Base-by-base conservation (phyloP, 148 eudicot genomes). In the Beta vulgaris region DNA sequence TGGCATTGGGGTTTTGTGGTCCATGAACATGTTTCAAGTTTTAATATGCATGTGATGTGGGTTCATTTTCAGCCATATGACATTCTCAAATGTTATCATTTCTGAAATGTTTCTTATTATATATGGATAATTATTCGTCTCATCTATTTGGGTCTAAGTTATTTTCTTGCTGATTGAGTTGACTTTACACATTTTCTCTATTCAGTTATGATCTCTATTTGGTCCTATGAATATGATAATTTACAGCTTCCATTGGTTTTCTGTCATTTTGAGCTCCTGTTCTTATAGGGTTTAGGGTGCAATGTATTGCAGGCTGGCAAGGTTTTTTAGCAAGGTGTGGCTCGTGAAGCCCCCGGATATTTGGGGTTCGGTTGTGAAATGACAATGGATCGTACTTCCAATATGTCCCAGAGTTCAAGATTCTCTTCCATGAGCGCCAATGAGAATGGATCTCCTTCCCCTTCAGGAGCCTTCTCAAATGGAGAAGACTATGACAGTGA, bases 401-500 rank as follows among this genome's bases (percentile, higher is more conserved):
- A 73, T 69, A 85, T 90, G 85, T 80, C 91, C 8, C 96, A 89
- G 31, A 92, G 87, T 81, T 83, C 89, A 77, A 86, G 88, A 77
- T 74, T 88, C 71, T 87, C 93, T 32, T 84, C 88, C 62, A 82
- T 86, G 67, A 84, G 92, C 67, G 86, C 88, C 60, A 91, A 87
- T 85, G 98, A 93, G 68, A 78, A 82, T 62, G 97, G 87, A 49
- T 85, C 91, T 72, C 91, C 90, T 73, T 86, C 96, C 18, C 86
- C 80, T 66, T 92, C 94, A 26, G 79, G 83, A 71, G 86, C 82
- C 39, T 69, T 78, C 65, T 83, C 91, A 32, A 89, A 89, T 70
- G 96, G 90, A 36, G 99, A 96, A 59, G 98, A 90, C 79, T 96
- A 95, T 69, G 99, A 95, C 63, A 92, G 98, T 76, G 99, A 96